Conservation (phyloP, 2,329 filamentous ascomycete species). For the Neonectria ditissima region DNA sequence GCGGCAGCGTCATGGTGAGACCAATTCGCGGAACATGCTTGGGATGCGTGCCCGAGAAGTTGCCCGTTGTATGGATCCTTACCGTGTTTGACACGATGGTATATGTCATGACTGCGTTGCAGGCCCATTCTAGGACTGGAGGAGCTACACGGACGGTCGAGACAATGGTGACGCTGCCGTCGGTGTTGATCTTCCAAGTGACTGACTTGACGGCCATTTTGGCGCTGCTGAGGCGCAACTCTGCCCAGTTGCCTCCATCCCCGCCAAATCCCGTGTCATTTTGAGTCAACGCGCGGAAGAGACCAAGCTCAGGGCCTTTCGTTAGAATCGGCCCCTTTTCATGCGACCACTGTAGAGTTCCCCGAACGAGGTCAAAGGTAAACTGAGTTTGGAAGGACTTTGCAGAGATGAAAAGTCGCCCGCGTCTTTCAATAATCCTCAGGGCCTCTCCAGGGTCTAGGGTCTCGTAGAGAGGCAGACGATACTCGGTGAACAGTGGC, state of each 20-base stretch:
- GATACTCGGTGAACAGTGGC: not conserved
- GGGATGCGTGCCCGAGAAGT: not conserved
- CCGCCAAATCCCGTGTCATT: conserved; percentile 4
- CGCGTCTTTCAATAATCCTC: not conserved
- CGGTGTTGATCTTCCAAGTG: not conserved
- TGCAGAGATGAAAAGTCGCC: not conserved
- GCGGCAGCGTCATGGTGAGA: not conserved
- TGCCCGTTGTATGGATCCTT: not conserved
- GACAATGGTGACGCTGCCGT: not conserved
- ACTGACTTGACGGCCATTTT: not conserved
- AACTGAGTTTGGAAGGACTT: not conserved
- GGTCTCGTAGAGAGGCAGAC: not conserved
- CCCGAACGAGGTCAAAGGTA: conserved; percentile 6
- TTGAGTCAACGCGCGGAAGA: conserved; percentile 6
- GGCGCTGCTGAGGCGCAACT: not conserved
- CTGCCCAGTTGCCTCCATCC: not conserved
- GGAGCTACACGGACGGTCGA: not conserved
- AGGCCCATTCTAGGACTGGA: conserved; percentile 7
- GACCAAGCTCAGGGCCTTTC: conserved; percentile 1
- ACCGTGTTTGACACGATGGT: not conserved
- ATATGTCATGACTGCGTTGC: not conserved
- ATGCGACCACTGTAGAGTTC: not conserved
- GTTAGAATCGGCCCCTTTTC: not conserved
- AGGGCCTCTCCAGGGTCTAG: not conserved
- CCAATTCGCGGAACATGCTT: not conserved